Percentiles rank a stretch among this genome's conserved stretches.
These are phyloP conservation scores for Pleodorina starrii DNA, from an alignment of 139 green algal species.

Conservation along the genomic window DNA sequence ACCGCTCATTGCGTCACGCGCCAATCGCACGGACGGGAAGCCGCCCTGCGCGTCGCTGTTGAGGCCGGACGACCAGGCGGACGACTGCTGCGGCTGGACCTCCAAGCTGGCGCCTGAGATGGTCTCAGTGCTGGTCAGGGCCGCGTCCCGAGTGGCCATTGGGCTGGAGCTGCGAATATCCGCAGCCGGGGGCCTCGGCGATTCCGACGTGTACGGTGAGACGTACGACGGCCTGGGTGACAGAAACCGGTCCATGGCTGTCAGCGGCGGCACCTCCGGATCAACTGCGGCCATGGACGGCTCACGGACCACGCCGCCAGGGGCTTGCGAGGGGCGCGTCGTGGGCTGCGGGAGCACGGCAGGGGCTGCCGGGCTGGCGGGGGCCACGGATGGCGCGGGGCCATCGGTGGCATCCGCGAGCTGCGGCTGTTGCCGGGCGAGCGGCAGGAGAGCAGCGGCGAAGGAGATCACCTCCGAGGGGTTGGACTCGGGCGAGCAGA, in stretches of 20 bases:
- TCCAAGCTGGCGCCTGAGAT: background rate
- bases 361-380: background rate
- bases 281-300: background rate
- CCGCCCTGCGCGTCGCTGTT: background rate
- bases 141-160: no score
- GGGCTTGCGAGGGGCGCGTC: background rate
- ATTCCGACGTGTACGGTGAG: background rate
- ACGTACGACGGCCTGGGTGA: background rate
- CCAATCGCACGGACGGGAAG: background rate
- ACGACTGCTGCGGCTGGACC: background rate
- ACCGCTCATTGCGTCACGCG: background rate
- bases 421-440: background rate
- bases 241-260: slow-evolving; percentile 7
- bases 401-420: background rate
- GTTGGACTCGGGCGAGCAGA: background rate
- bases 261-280: background rate
- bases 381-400: background rate
- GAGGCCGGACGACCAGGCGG: background rate
- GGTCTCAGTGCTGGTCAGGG: background rate
- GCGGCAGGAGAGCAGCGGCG: background rate
- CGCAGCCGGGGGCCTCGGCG: background rate
- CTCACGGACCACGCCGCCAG: background rate
- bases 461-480: background rate
- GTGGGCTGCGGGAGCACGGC: background rate
- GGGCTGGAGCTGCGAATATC: no score